phyloP scores from a whole-genome alignment of 106 monocot species.

The Cymbidium sinense region DNA sequence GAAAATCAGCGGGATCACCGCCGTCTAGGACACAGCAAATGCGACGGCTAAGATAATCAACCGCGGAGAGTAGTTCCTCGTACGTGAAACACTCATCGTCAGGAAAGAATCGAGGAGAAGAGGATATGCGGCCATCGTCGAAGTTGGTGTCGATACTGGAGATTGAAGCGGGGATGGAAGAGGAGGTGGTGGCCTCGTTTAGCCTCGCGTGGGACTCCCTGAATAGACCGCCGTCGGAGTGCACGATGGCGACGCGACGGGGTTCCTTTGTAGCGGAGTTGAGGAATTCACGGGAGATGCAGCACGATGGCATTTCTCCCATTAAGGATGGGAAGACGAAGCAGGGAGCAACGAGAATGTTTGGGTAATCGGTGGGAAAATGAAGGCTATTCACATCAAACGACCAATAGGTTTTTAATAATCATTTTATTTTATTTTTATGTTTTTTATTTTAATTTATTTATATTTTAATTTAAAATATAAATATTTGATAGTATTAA shows the following conservation, averaged over 20 bases:
- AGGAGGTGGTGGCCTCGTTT: neutral
- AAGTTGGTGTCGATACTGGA: neutral
- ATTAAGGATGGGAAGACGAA: neutral
- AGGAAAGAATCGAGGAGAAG: constrained; percentile 23
- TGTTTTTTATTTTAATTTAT: too few relatives aligned
- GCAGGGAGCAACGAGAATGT: too few relatives aligned
- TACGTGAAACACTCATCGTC: constrained; percentile 59
- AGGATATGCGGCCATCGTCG: neutral
- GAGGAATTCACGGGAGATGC: constrained; percentile 79
- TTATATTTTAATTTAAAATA: too few relatives aligned
- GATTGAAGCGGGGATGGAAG: neutral
- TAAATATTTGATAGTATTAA: too few relatives aligned
- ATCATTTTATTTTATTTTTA: too few relatives aligned
- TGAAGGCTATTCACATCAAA: too few relatives aligned
- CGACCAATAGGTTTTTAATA: too few relatives aligned
- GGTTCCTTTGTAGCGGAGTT: constrained; percentile 35
- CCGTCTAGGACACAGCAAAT: constrained; percentile 49
- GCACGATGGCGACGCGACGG: constrained; percentile 36
- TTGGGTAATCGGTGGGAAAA: too few relatives aligned
- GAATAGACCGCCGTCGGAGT: constrained; percentile 24
- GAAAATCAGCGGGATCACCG: constrained; percentile 23
- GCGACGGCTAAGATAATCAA: constrained; percentile 56
- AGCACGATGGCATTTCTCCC: constrained; percentile 26
- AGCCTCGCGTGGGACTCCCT: neutral
- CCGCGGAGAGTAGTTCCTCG: constrained; percentile 47